Evolutionary conservation across 2,329 filamentous ascomycete genomes (phyloP).

Genomic region (Arthrinium puccinioides): DNA sequence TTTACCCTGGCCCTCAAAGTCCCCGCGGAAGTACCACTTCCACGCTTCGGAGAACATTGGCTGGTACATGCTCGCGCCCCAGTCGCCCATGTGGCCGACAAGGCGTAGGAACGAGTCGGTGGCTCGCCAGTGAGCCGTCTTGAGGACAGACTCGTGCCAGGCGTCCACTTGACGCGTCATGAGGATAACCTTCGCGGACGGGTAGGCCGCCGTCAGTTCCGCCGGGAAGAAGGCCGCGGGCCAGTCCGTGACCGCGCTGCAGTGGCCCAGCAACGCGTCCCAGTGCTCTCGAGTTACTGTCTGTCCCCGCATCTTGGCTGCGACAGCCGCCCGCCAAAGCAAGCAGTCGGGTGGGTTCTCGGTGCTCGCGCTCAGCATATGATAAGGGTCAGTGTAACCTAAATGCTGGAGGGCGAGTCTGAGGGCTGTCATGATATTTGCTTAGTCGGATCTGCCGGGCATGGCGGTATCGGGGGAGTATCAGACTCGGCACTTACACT

Average conservation of each 20-base stretch:
- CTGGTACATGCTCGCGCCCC: slow-evolving; percentile 62
- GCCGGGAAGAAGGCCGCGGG: background rate
- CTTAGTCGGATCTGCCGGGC: background rate
- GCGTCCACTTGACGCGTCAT: background rate
- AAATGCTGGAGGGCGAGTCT: background rate
- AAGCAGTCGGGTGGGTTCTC: background rate
- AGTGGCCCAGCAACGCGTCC: slow-evolving; percentile 1
- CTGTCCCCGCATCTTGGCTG: background rate
- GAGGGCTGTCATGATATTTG: background rate
- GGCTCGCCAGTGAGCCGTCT: slow-evolving; percentile 49
- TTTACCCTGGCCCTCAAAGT: slow-evolving; percentile 60
- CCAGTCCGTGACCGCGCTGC: background rate
- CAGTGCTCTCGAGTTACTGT: background rate
- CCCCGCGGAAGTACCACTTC: slow-evolving; percentile 59
- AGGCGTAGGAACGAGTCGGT: slow-evolving; percentile 54
- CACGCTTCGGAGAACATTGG: slow-evolving; percentile 66
- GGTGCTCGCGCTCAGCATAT: background rate
- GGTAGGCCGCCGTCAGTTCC: background rate
- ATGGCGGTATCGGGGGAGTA: too few relatives aligned
- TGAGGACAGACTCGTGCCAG: background rate
- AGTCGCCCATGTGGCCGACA: slow-evolving; percentile 46
- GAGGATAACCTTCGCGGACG: slow-evolving; percentile 1
- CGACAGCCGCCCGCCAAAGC: background rate
- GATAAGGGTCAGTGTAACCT: background rate
- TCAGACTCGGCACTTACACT: background rate